Base-by-base conservation (phyloP, 768 basidiomycete species). In the Russula sp. region DNA sequence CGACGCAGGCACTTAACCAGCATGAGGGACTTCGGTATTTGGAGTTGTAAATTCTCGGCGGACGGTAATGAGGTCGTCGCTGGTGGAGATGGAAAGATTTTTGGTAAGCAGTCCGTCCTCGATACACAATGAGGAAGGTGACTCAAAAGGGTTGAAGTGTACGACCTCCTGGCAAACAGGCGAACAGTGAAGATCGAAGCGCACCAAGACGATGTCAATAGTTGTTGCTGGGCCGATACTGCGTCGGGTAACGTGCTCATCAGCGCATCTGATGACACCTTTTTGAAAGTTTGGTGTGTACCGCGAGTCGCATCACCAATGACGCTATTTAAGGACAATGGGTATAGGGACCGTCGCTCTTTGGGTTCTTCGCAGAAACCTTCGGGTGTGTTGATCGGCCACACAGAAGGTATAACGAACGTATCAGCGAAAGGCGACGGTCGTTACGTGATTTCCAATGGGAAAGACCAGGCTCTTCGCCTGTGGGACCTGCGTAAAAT, bases 341-440 rank as follows among this genome's bases (percentile, higher is more conserved):
- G 47, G 13, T 39, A 35, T 64, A 84, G 84, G 83, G 80, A 82
- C 67, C 77, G 80, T 53, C 76, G 80, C 49, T 83, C 80, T 0
- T 67, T 83, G 10, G 75, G 76, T 10, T 75, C 76, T 13, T 76
- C 76, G 14, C 73, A 77, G 52, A 92, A 89, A 69, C 94, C 97
- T 9, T 94, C 94, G 3, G 97, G 96, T 22, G 89, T 96, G 1
- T 80, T 98, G 14, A 86, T 96, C 48, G 97, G 97, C 0, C 96
- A 98, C 67, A 97, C 94, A 0, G 95, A 98, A 70, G 93, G 96
- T 47, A 89, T 98, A 61, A 94, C 96, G 6, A 91, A 92, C 67
- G 94, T 97, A 14, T 89, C 93, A 39, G 88, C 96, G 1, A 98
- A 97, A 70, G 96, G 96, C 6, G 96, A 98, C 70, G 96, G 96